Evolutionary conservation across 768 basidiomycete genomes (phyloP), one percentile per base, ranked within the genome.

Genomic region (Termitomyces sp.): DNA sequence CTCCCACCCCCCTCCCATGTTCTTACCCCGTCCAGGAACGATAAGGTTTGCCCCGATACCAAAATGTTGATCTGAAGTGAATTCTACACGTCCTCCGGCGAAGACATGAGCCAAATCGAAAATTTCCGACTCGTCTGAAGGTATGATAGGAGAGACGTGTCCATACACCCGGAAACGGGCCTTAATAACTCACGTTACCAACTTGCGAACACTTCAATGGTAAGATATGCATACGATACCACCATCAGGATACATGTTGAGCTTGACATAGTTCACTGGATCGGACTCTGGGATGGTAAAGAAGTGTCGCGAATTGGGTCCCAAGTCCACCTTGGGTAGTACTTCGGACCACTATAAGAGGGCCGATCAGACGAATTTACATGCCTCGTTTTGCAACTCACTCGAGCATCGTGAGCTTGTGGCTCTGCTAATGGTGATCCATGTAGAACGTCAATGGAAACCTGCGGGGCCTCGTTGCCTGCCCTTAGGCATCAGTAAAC

Each of bases 1-100:
- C 72, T 99, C 97, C 97, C 97, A 99, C 4, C 97, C 97, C 65
- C 97, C 95, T 5, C 94, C 85, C 93, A 99, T 99, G 64, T 96
- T 88, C 66, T 85, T 86, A 26, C 91, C 96, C 69, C 95, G 73
- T 28, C 96, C 96, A 1, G 96, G 95, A 38, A 97, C 75, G 45
- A 98, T 83, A 57, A 99, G 73, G 68, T 99, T 98, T 3, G 86
- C 81, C 3, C 94, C 96, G 10, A 89, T 81, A 21, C 94, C 95
- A 62, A 90, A 99, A 72, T 99, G 96, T 66, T 98, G 93, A 71
- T 99, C 93, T 42, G 93, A 96, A 21, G 85, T 87, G 51, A 77
- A 82, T 37, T 93, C 84, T 50, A 95, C 89, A 2, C 83, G 80
- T 22, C 91, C 97, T 11, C 94, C 94, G 26, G 90, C 82, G 61